Conservation (phyloP, 2,329 filamentous ascomycete species). For the Penicillium sp. region DNA sequence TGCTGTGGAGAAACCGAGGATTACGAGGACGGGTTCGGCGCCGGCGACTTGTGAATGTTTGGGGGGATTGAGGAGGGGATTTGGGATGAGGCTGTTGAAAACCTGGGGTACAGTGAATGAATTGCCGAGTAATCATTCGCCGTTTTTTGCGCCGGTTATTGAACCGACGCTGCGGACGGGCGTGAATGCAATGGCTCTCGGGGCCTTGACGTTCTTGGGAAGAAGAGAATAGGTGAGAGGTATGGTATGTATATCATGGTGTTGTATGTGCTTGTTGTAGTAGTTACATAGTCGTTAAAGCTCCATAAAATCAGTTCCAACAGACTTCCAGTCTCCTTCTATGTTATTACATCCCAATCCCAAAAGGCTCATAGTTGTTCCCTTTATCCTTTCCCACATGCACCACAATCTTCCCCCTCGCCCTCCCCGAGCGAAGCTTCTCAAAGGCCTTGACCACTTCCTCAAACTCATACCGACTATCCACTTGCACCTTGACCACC, state of each 20-base stretch:
- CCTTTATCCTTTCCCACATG: slow-evolving; percentile 33
- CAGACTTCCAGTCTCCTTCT: neutral
- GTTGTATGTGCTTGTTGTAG: no score
- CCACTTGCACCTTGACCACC: slow-evolving; percentile 63
- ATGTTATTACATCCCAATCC: slow-evolving; percentile 8
- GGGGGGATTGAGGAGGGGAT: slow-evolving; percentile 48
- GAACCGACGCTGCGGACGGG: slow-evolving; percentile 61
- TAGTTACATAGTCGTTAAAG: no score
- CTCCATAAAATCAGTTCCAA: no score
- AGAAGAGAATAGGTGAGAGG: slow-evolving; percentile 16
- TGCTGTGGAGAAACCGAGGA: slow-evolving; percentile 50
- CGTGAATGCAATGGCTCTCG: slow-evolving; percentile 57
- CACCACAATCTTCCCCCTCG: slow-evolving; percentile 66
- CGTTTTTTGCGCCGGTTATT: slow-evolving; percentile 63
- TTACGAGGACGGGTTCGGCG: slow-evolving; percentile 51
- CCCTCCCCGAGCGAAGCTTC: slow-evolving; percentile 61
- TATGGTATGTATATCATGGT: neutral
- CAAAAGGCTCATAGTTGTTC: slow-evolving; percentile 8
- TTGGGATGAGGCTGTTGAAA: slow-evolving; percentile 57
- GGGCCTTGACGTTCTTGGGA: slow-evolving; percentile 52
- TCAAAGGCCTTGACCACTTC: slow-evolving; percentile 64
- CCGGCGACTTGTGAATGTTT: slow-evolving; percentile 62
- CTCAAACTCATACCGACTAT: slow-evolving; percentile 62
- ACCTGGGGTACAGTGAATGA: slow-evolving; percentile 54
- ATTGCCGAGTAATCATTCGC: slow-evolving; percentile 64